Evolutionary conservation across 1,284 basidiomycete species (phyloP), one percentile per base, ranked within the genome.

Genomic region (Afroboletus lepidellus): DNA sequence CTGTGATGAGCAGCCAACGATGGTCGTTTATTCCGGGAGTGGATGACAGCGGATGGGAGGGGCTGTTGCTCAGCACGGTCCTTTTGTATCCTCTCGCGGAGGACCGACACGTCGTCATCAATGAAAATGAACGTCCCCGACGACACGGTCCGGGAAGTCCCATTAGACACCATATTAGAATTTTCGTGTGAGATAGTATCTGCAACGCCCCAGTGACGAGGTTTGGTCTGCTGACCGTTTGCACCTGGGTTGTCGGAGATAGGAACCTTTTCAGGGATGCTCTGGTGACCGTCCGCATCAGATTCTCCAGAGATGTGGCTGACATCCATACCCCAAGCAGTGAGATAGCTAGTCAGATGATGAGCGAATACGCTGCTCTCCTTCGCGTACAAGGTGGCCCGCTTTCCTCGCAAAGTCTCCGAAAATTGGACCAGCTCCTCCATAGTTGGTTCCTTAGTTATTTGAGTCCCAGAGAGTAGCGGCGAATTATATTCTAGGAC

Each of bases 251-350:
- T 62, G 46, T 53, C 53, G 3, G 53, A 21, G 37, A 51, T 56
- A 38, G 52, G 50, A 29, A 50, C 8, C 60, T 51, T 52, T 56
- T 62, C 54, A 46, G 41, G 41, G 59, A 56, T 5, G 54, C 44
- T 29, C 57, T 57, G 53, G 50, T 53, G 44, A 57, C 69, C 72
- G 42, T 85, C 83, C 3, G 71, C 69, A 21, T 76, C 77, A 8
- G 75, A 75, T 53, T 84, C 83, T 2, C 79, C 78, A 5, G 91
- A 85, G 33, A 92, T 78, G 69, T 93, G 92, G 47, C 82, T 87
- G 41, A 97, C 87, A 62, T 96, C 92, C 80, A 97, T 80, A 16
- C 93, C 93, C 94, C 94, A 97, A 5, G 89, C 82, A n/a, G 90
- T 90, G 51, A 97, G 79, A 70, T 95, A 95, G 59, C 86, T 89